Base-by-base conservation (phyloP, 345 rosid genomes). In the Physaria fendleri region DNA sequence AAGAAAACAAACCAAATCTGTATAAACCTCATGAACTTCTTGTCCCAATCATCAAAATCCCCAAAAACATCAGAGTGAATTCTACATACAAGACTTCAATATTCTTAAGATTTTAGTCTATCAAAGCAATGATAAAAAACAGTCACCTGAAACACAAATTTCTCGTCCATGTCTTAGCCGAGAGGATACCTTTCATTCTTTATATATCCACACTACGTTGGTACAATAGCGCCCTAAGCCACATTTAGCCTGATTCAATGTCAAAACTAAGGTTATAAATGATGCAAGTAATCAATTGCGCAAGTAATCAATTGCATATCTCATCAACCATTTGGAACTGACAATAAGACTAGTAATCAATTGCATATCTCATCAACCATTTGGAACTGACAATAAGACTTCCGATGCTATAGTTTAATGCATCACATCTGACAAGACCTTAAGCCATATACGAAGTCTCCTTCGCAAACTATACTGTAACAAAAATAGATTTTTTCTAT, bases 21-120 rank as follows among this genome's bases (percentile, higher is more conserved):
- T n/a, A n/a, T n/a, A n/a, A n/a, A n/a, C n/a, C n/a, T 86, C 99
- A 57, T 86, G 95, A 68, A 85, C 90, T 56, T 84, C 96, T 89
- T 67, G 72, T 41, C 30, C 28, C 50, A 30, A 29, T 35, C 43
- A 56, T 29, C 14, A 27, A 11, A 56, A 20, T 6, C 70, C 70
- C 29, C 34, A 38, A 24, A 20, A 1, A 37, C 10, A 8, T 47
- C 28, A 66, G 51, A 47, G n/a, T 6, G 4, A 46, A 45, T 37
- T 56, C 11, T 46, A 46, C 30, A 35, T 35, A 32, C 10, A 46
- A 13, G 32, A n/a, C 29, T 38, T 18, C 1, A 1, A 48, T 43
- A 18, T 39, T 25, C n/a, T n/a, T 1, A 24, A 8, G 23, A 5
- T 38, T 38, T 49, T 14, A 50, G n/a, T 25, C 17, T 10, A 38